phyloP scores from a whole-genome alignment of 148 eudicot species.

The Silene conica region DNA sequence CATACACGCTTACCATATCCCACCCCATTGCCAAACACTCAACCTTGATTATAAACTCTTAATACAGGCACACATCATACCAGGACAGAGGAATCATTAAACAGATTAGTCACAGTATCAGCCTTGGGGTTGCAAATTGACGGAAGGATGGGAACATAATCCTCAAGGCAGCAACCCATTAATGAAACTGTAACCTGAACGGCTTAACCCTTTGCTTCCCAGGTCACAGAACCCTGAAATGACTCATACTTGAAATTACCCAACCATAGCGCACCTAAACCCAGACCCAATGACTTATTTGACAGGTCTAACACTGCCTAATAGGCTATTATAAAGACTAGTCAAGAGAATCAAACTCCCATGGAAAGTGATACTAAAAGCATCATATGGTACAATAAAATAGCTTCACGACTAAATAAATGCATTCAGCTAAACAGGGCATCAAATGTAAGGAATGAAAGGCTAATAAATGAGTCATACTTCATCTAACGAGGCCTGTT shows the following conservation, averaged over 20 bases:
- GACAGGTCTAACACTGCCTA: background rate
- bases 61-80: constrained; percentile 20
- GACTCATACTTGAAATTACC: background rate
- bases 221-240: background rate
- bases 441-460: background rate
- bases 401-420: background rate
- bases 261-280: background rate
- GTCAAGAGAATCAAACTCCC: background rate
- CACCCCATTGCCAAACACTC: background rate
- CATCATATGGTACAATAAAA: too few relatives aligned
- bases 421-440: background rate
- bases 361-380: background rate
- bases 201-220: constrained; percentile 3
- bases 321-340: background rate
- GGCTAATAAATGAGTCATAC: background rate
- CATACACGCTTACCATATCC: background rate
- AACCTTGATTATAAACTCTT: background rate
- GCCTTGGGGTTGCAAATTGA: constrained; percentile 38
- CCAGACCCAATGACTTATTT: background rate
- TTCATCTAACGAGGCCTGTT: background rate
- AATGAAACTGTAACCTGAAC: constrained; percentile 29
- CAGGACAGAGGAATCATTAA: constrained; percentile 26
- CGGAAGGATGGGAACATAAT: constrained; percentile 57
- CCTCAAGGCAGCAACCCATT: constrained; percentile 32
- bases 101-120: constrained; percentile 19